Evolutionary conservation across 2,329 filamentous ascomycete genomes (phyloP).

Genomic region (Beauveria caledonica): DNA sequence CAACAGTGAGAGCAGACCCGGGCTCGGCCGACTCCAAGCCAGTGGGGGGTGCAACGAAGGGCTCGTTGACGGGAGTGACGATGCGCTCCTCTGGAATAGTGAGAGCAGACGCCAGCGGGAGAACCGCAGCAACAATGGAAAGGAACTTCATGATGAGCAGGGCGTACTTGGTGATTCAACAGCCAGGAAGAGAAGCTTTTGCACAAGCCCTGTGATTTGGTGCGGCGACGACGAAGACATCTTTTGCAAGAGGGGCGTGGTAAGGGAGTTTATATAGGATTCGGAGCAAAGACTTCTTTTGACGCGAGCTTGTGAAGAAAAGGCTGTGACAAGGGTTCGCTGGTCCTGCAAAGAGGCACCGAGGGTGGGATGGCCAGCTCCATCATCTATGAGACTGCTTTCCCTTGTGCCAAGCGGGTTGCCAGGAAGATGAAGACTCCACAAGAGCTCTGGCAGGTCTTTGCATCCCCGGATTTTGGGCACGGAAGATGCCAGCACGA

Average conservation of each 20-base stretch:
- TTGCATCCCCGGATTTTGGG: not conserved
- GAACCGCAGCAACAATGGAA: not conserved
- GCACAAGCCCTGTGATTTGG: not conserved
- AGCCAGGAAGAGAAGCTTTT: not conserved
- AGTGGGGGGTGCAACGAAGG: conserved; percentile 6
- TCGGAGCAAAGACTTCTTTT: not conserved
- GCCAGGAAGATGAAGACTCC: not conserved
- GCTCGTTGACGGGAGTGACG: conserved; percentile 3
- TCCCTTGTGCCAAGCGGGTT: not conserved
- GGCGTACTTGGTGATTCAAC: not conserved
- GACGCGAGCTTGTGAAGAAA: too few relatives aligned
- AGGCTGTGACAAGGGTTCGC: not conserved
- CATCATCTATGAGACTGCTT: not conserved
- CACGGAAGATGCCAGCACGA: too few relatives aligned
- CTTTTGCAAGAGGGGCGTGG: not conserved
- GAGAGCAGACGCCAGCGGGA: conserved; percentile 2
- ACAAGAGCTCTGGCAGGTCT: not conserved
- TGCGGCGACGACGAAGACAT: not conserved
- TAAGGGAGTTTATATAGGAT: not conserved
- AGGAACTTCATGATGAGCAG: conserved; percentile 6
- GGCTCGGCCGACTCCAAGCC: not conserved
- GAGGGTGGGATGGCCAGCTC: too few relatives aligned
- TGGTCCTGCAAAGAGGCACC: not conserved
- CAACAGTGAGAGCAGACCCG: not conserved
- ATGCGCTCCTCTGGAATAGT: conserved; percentile 1